A percentile compares a stretch with the other conserved stretches of the same genome.
phyloP scores from a whole-genome alignment of 371 early-diverging fungal genomes.

The Lichtheimia ornata region DNA sequence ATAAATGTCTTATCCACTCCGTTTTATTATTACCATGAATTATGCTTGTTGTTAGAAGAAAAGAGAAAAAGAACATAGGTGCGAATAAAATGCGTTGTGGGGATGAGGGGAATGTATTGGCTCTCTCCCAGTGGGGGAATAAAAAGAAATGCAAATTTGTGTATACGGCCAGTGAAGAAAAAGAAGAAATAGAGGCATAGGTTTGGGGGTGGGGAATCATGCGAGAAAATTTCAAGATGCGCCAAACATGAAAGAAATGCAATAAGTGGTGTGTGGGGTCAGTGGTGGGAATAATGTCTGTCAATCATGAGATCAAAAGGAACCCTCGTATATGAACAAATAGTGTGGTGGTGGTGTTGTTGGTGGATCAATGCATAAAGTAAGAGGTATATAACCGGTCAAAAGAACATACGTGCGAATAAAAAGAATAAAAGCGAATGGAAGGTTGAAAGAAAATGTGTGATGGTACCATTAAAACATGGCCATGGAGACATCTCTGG shows the following conservation, averaged over 20 bases:
- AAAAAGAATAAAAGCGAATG: slow-evolving; percentile 7
- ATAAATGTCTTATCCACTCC: slow-evolving; percentile 2
- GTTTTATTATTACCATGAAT: not conserved
- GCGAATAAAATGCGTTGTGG: slow-evolving; percentile 1
- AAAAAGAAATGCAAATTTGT: slow-evolving; percentile 11
- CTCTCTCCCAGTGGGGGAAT: not conserved
- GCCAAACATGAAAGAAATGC: slow-evolving; percentile 5
- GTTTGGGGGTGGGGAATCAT: not conserved
- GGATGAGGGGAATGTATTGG: not conserved
- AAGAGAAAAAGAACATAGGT: not conserved
- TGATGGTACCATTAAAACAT: slow-evolving; percentile 8
- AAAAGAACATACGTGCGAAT: not conserved
- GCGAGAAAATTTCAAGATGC: slow-evolving; percentile 4
- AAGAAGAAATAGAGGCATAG: slow-evolving; percentile 9
- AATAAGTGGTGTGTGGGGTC: not conserved
- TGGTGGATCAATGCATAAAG: slow-evolving; percentile 13
- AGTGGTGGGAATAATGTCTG: slow-evolving; percentile 3
- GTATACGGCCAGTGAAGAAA: slow-evolving; percentile 13
- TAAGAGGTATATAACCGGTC: slow-evolving; percentile 1
- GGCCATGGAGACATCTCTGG: slow-evolving; percentile 18
- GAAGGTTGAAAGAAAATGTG: slow-evolving; percentile 11
- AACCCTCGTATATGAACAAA: slow-evolving; percentile 4
- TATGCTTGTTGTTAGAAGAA: slow-evolving; percentile 1
- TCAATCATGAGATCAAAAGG: slow-evolving; percentile 13
- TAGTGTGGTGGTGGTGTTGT: no score